phyloP scores from a whole-genome alignment of 2,329 filamentous ascomycete genomes.

The Fonsecaea multimorphosa region DNA sequence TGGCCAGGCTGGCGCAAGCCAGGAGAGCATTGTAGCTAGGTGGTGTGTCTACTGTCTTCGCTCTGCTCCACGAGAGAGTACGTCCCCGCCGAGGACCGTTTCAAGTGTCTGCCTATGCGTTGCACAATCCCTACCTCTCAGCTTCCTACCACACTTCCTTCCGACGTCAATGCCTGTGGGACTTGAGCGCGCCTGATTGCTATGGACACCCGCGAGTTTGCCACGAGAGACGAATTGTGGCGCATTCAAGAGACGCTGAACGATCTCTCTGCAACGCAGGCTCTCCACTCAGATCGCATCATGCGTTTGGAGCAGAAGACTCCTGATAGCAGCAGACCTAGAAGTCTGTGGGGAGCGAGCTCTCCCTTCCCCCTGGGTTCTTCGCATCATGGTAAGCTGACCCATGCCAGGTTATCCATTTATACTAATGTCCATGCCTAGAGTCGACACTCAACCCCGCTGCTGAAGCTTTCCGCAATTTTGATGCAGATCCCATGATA shows the following conservation, averaged over 20 bases:
- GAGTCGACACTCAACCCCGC: conserved; percentile 79
- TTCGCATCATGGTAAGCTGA: conserved; percentile 78
- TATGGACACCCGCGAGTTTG: conserved; percentile 51
- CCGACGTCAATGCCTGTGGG: conserved; percentile 22
- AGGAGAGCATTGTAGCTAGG: conserved; percentile 26
- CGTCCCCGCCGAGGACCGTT: neutral
- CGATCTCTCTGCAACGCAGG: conserved; percentile 65
- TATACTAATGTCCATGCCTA: conserved; percentile 47
- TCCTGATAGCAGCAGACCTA: conserved; percentile 69
- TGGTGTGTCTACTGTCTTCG: conserved; percentile 9
- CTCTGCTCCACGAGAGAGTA: neutral
- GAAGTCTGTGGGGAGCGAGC: conserved; percentile 83
- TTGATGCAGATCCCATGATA: conserved; percentile 82
- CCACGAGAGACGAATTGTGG: conserved; percentile 70
- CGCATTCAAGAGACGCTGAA: conserved; percentile 67
- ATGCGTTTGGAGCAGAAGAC: conserved; percentile 66
- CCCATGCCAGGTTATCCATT: neutral
- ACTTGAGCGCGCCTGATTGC: conserved; percentile 14
- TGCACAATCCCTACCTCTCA: neutral
- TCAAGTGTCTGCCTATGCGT: conserved; percentile 11
- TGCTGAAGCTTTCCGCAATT: conserved; percentile 85
- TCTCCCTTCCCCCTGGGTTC: conserved; percentile 90
- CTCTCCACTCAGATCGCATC: conserved; percentile 67
- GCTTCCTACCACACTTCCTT: neutral
- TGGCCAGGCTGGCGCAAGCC: conserved; percentile 31